A percentile compares a stretch with the other conserved stretches of the same genome.
phyloP scores from a whole-genome alignment of 257 asterid genomes.

The Solanum bulbocastanum region DNA sequence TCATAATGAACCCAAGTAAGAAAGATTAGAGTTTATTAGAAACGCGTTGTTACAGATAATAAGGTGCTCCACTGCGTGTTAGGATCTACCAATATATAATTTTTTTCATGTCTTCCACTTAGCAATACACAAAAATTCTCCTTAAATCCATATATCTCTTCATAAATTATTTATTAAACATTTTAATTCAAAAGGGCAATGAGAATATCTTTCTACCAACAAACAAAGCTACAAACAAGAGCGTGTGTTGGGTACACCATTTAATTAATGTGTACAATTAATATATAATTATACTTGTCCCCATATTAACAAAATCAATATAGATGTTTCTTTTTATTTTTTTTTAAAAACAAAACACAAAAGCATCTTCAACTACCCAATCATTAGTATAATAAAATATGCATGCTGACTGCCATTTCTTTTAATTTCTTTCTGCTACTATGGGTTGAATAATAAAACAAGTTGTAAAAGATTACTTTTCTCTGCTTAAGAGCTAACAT shows the following conservation, averaged over 20 bases:
- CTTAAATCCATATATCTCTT: not conserved
- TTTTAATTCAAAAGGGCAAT: not conserved
- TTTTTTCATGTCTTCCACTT: constrained; percentile 31
- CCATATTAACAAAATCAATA: not conserved
- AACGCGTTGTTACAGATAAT: constrained; percentile 35
- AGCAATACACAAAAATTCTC: not conserved
- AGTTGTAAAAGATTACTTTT: not conserved
- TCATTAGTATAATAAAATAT: constrained; percentile 16
- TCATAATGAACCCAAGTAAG: not conserved
- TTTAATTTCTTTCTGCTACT: not conserved
- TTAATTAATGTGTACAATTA: not conserved
- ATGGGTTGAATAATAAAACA: not conserved
- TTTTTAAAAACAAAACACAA: not conserved
- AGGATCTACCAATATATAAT: not conserved
- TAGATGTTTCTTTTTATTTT: not conserved
- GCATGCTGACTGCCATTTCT: not conserved
- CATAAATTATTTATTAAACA: not conserved
- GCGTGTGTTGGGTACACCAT: constrained; percentile 4
- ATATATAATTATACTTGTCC: not conserved
- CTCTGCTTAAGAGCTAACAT: not conserved
- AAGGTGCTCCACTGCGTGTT: not conserved
- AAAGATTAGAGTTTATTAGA: not conserved
- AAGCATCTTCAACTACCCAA: constrained; percentile 43
- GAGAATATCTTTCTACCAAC: constrained; percentile 21
- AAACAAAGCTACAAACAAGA: constrained; percentile 9